Percentiles rank a stretch among this genome's conserved stretches.
phyloP scores from a whole-genome alignment of 768 basidiomycete species.

The Coprinopsis strossmayeri region DNA sequence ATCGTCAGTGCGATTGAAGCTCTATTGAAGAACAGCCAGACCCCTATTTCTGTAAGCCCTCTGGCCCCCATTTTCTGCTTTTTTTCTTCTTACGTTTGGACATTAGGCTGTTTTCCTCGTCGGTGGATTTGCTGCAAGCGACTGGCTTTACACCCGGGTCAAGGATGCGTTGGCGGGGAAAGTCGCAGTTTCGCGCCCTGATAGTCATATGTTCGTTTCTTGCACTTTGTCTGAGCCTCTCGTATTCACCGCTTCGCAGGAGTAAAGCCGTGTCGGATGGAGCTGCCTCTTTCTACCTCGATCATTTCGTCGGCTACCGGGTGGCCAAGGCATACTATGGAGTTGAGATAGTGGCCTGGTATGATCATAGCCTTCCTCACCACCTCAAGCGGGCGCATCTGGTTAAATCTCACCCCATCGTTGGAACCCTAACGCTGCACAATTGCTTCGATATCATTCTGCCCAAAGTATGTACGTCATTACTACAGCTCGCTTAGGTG shows the following conservation, averaged over 20 bases:
- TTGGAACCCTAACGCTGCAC: neutral
- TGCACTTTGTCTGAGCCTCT: neutral
- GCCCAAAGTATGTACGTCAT: neutral
- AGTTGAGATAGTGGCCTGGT: slow-evolving; percentile 22
- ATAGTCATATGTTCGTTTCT: slow-evolving; percentile 43
- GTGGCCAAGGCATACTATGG: slow-evolving; percentile 37
- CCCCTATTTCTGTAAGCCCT: slow-evolving; percentile 18
- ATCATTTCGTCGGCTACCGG: slow-evolving; percentile 34
- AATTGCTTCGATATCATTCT: neutral
- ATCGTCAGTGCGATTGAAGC: slow-evolving; percentile 17
- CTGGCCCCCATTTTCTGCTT: neutral
- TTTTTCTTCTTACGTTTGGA: neutral
- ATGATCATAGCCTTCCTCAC: slow-evolving; percentile 24
- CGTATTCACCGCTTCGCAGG: neutral
- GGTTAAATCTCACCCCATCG: neutral
- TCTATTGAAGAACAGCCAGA: slow-evolving; percentile 12
- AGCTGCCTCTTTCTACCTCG: slow-evolving; percentile 23
- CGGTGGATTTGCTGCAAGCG: slow-evolving; percentile 53
- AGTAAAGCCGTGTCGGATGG: slow-evolving; percentile 24
- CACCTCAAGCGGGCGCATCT: slow-evolving; percentile 23
- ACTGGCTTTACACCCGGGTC: slow-evolving; percentile 43
- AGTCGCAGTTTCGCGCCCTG: slow-evolving; percentile 42
- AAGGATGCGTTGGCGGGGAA: slow-evolving; percentile 30
- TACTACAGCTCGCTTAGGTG: neutral
- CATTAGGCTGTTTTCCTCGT: slow-evolving; percentile 39